Evolutionary conservation across 176 grass and related monocot species (phyloP), one percentile per base, ranked within the genome.

Genomic region (Miscanthus lutarioriparius): DNA sequence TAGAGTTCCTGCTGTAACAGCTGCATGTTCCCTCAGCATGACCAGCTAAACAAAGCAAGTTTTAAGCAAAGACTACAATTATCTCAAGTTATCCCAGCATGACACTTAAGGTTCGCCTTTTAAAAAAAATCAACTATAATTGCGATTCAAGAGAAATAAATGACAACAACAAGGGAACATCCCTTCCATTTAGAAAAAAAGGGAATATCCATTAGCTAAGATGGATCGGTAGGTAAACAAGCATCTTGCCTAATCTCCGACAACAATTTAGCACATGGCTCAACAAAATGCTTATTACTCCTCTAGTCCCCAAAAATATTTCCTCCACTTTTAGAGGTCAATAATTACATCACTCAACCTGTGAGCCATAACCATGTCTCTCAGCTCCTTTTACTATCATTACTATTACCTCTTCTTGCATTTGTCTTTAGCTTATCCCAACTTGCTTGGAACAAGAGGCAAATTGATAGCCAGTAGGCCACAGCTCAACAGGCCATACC

Each of bases 11-110:
- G 8, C 22, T 51, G 8, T 48, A 67, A 79, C 54, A 73, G 38
- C 11, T 63, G 54, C 23, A 63, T 17, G 48, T 71, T n/a, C 39
- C 67, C 54, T 76, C 41, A 64, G 67, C 32, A 76, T 48, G 63
- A 26, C 20, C 20, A 85, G 32, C 39, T 4, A 81, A 84, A 70
- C 32, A 47, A 63, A 70, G 22, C 72, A 85, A 75, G 67, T 10
- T 14, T 68, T n/a, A 89, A 71, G 44, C 37, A 61, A 49, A 32
- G 35, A 82, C 26, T 68, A 17, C 36, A 87, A 48, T 87, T 67
- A 40, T 35, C 58, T 76, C n/a, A 86, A 40, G 30, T 58, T 75
- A 76, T 62, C 51, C 35, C 72, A 76, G 22, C 14, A 62, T 32
- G 71, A 69, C 2, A 76, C 8, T 32, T 8, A 51, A 76, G 27